Base-by-base conservation (phyloP, 2,329 filamentous ascomycete species). In the Aspergillus aculeatinus region DNA sequence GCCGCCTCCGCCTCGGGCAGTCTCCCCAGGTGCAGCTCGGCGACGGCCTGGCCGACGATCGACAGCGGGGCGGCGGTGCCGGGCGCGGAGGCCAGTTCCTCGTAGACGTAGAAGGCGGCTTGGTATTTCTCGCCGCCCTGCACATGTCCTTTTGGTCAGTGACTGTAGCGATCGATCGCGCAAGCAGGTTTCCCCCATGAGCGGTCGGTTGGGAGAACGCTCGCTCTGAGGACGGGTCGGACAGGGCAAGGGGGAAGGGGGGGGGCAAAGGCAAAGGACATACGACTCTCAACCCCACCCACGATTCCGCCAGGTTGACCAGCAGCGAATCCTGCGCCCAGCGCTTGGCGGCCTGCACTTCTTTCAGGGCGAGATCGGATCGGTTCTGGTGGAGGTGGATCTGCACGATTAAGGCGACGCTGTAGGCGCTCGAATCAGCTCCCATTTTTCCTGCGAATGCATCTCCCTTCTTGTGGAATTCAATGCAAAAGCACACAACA, bases 61-160 rank as follows among this genome's bases (percentile, higher is more conserved):
- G 87, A 89, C 67, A 88, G 83, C 55, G 88, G 83, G 16, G 91
- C 91, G 52, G 91, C 88, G 19, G 91, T 92, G 33, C 90, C 87
- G 2, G 92, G 89, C 29, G 91, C 89, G 73, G 96, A 91, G 4
- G 95, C 94, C 52, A 98, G 86, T 77, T 99, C 95, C 78, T 98
- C 94, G 72, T 92, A 98, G 62, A 98, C 94, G 82, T 99, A 98
- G 79, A 96, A 98, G 19, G 94, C 89, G 72, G 95, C 91, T 73
- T 98, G 95, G 78, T 98, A 98, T 76, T 92, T 95, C 68, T 96
- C 92, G 67, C 93, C 93, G 72, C 94, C 94, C 89, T 96, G 35
- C 10, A 27, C 27, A 7, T 4, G 27, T 9, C 7, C 1, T 9
- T 2, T 27, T 6, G 7, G 27, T 27, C 7, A 27, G 27, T 27